Base-by-base conservation (phyloP, 176 grass and related monocot genomes). In the Microstegium vimineum region DNA sequence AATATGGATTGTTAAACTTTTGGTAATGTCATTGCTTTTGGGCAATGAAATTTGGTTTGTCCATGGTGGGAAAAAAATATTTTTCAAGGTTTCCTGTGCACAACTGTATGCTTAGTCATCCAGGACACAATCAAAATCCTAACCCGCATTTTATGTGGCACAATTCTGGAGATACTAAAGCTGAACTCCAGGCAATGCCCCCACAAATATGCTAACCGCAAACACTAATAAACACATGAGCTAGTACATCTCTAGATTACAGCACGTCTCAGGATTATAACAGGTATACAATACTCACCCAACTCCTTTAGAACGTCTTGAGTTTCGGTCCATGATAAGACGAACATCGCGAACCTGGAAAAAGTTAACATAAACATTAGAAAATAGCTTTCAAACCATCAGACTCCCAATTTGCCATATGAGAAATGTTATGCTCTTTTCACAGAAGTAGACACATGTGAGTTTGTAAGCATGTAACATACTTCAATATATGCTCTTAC, bases 291-390 rank as follows among this genome's bases (percentile, higher is more conserved):
- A 20, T 75, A 34, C 96, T 86, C 81, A 99, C 96, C 96, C 96
- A 76, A 99, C 96, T 82, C 96, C 96, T 94, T 95, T 99, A 32
- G 96, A 99, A 62, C 96, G 96, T 18, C 96, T 84, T 27, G 96
- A 95, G 70, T 93, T 99, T 67, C 96, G 87, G 66, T 99, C 96
- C 96, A 99, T 99, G 38, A 99, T 99, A 56, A 99, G 89, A 67
- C 96, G 90, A 69, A 99, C 96, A 92, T 99, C 96, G 61, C 96
- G 92, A 42, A 99, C 96, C 96, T 99, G 52, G 27, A 88, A 82
- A 77, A 35, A 43, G 70, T 38, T n/a, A 62, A 57, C 30, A 66
- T 60, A 5, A 57, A 28, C 30, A 59, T 86, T n/a, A 86, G 57
- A 71, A 30, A 42, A 2, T 22, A 46, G 4, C 15, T 56, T 57